These are phyloP conservation scores for Mucor saturninus DNA, from an alignment of 371 early-diverging fungal genomes.

Conservation along the genomic window DNA sequence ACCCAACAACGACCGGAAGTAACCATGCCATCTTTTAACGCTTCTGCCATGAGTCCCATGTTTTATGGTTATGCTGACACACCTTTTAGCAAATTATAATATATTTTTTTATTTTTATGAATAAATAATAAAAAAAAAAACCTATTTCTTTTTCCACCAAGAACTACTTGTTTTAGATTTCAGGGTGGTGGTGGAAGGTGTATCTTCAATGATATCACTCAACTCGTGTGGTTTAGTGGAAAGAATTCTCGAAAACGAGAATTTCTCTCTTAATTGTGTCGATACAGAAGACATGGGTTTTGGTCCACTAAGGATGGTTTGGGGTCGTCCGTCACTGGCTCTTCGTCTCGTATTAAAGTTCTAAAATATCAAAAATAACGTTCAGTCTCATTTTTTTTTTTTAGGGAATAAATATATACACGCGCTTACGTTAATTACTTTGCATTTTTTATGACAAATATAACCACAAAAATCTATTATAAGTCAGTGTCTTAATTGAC, in stretches of 20 bases:
- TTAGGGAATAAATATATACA: too few species aligned
- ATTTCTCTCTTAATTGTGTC: slow-evolving; percentile 37
- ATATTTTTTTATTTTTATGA: too few species aligned
- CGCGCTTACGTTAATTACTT: slow-evolving; percentile 10
- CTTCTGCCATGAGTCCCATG: slow-evolving; percentile 37
- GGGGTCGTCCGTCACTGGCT: slow-evolving; percentile 2
- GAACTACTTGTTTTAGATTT: slow-evolving; percentile 5
- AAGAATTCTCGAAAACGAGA: slow-evolving; percentile 38
- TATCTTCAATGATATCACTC: slow-evolving; percentile 2
- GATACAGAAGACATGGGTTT: slow-evolving; percentile 42
- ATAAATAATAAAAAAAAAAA: background rate
- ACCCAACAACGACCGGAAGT: slow-evolving; percentile 6
- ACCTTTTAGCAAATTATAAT: slow-evolving; percentile 16
- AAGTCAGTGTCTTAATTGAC: background rate
- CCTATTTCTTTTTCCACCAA: slow-evolving; percentile 23
- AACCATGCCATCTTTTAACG: slow-evolving; percentile 24
- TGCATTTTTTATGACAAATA: slow-evolving; percentile 52
- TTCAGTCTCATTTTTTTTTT: too few species aligned
- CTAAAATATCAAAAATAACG: background rate
- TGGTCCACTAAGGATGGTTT: slow-evolving; percentile 8
- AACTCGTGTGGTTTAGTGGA: slow-evolving; percentile 20
- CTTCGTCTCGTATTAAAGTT: background rate
- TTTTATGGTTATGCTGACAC: slow-evolving; percentile 40
- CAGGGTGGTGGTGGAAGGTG: background rate
- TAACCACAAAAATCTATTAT: slow-evolving; percentile 43